Conservation (phyloP, 2,329 filamentous ascomycete genomes). For the Trichoderma oligosporum region DNA sequence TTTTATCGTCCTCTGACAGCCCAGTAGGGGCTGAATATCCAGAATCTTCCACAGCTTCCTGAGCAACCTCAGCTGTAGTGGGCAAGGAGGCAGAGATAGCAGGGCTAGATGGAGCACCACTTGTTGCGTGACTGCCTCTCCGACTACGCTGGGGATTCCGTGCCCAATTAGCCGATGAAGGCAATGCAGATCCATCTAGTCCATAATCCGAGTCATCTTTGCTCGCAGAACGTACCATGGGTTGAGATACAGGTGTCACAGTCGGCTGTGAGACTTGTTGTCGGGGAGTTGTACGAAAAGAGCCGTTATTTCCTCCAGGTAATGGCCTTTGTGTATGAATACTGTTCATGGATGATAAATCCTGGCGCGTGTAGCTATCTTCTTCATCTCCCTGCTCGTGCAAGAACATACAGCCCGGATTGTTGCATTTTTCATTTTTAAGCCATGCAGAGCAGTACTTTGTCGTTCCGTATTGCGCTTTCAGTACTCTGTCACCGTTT, state of each 20-base stretch:
- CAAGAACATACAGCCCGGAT: slow-evolving; percentile 95
- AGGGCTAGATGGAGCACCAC: slow-evolving; percentile 76
- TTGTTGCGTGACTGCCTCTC: slow-evolving; percentile 75
- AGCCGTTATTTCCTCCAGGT: slow-evolving; percentile 46
- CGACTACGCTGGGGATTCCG: slow-evolving; percentile 63
- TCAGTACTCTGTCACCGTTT: slow-evolving; percentile 81
- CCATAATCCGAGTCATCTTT: slow-evolving; percentile 69
- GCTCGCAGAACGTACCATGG: slow-evolving; percentile 74
- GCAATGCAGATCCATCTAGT: slow-evolving; percentile 83
- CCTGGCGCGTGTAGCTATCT: slow-evolving; percentile 91
- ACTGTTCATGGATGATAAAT: slow-evolving; percentile 91
- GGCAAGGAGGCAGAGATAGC: slow-evolving; percentile 61
- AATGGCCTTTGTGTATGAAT: slow-evolving; percentile 73
- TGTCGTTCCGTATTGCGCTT: slow-evolving; percentile 80
- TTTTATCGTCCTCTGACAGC: slow-evolving; percentile 14
- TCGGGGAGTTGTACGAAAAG: slow-evolving; percentile 52
- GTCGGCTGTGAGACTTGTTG: slow-evolving; percentile 43
- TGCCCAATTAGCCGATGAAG: slow-evolving; percentile 93
- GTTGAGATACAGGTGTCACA: slow-evolving; percentile 47
- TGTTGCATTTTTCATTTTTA: slow-evolving; percentile 89
- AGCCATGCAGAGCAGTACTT: slow-evolving; percentile 99
- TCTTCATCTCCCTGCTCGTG: slow-evolving; percentile 98
- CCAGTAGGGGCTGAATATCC: slow-evolving; percentile 23
- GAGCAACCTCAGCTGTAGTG: slow-evolving; percentile 47
- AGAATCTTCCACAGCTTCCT: slow-evolving; percentile 39